A percentile compares a stretch with the other conserved stretches of the same genome.
phyloP scores from a whole-genome alignment of 2,329 filamentous ascomycete species.

The Aspergillus versicolor region DNA sequence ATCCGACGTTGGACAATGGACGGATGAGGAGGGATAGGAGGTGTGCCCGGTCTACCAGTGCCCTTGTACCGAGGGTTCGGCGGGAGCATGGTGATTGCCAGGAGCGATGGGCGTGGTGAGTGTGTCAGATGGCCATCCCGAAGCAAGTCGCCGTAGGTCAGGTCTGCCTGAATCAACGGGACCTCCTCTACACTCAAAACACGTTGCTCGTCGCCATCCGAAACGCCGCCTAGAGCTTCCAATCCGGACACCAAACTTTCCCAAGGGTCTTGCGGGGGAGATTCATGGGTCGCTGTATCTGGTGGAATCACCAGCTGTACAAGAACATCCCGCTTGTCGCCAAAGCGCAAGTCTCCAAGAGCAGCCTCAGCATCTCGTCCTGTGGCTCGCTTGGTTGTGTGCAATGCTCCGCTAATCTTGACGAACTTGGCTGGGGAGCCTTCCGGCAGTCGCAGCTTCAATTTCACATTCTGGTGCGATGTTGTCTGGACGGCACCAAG shows the following conservation, averaged over 20 bases:
- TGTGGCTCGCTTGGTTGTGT: slow-evolving; percentile 93
- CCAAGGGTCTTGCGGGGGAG: slow-evolving; percentile 90
- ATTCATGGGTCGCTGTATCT: slow-evolving; percentile 77
- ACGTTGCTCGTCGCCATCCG: slow-evolving; percentile 83
- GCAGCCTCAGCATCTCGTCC: slow-evolving; percentile 92
- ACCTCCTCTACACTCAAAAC: slow-evolving; percentile 88
- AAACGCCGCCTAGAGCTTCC: slow-evolving; percentile 83
- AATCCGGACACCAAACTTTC: slow-evolving; percentile 94
- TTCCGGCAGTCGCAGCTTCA: slow-evolving; percentile 90
- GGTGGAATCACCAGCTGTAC: slow-evolving; percentile 91
- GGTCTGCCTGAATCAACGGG: slow-evolving; percentile 89
- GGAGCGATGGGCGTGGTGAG: slow-evolving; percentile 80
- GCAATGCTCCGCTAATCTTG: slow-evolving; percentile 94
- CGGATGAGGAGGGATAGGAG: slow-evolving; percentile 91
- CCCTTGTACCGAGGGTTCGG: slow-evolving; percentile 64
- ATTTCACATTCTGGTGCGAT: slow-evolving; percentile 97
- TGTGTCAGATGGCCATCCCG: slow-evolving; percentile 84
- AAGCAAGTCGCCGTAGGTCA: slow-evolving; percentile 89
- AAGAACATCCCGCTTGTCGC: slow-evolving; percentile 90
- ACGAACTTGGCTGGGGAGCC: slow-evolving; percentile 97
- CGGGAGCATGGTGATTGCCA: slow-evolving; percentile 92
- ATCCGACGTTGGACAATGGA: slow-evolving; percentile 94
- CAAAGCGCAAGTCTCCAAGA: slow-evolving; percentile 87
- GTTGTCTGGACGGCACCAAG: slow-evolving; percentile 87
- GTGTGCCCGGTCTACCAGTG: slow-evolving; percentile 53